Evolutionary conservation across 1,139 yeast genomes (phyloP).

Genomic region (Saccharomyces pastorianus): DNA sequence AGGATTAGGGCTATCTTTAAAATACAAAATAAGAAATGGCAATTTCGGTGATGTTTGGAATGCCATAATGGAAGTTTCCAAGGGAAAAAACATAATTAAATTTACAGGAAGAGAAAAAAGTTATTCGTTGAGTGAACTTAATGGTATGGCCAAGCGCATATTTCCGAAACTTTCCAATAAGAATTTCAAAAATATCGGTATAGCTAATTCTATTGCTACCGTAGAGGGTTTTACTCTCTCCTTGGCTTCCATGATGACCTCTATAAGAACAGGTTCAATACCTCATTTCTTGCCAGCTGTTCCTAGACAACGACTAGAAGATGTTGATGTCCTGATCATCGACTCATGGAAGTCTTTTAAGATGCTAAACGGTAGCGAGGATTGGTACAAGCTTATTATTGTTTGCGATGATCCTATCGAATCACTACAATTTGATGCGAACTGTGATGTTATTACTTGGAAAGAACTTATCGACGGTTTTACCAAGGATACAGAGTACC

Average conservation of each 20-base stretch:
- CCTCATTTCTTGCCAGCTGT: constrained; percentile 29
- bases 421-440: constrained; percentile 3
- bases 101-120: constrained; percentile 9
- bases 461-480: constrained; percentile 21
- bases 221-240: constrained; percentile 28
- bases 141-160: constrained; percentile 24
- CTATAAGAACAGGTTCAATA: constrained; percentile 18
- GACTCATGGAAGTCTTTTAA: constrained; percentile 21
- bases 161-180: constrained; percentile 7
- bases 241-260: constrained; percentile 29
- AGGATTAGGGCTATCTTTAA: constrained; percentile 56
- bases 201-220: constrained; percentile 23
- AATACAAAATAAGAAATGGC: constrained; percentile 60
- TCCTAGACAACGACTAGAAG: constrained; percentile 27
- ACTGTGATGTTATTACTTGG: constrained; percentile 24
- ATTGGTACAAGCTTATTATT: constrained; percentile 31
- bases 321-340: constrained; percentile 30
- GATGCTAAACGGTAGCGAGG: constrained; percentile 21
- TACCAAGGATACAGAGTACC: constrained; percentile 16
- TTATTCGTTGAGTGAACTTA: constrained; percentile 16
- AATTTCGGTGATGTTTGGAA: constrained; percentile 61
- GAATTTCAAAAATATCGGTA: constrained; percentile 24
- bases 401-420: constrained; percentile 23
- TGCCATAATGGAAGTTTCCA: constrained; percentile 30
- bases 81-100: constrained; percentile 10